These are phyloP conservation scores for Pseudopyricularia javanii DNA, from an alignment of 2,329 filamentous ascomycete genomes.

Conservation along the genomic window DNA sequence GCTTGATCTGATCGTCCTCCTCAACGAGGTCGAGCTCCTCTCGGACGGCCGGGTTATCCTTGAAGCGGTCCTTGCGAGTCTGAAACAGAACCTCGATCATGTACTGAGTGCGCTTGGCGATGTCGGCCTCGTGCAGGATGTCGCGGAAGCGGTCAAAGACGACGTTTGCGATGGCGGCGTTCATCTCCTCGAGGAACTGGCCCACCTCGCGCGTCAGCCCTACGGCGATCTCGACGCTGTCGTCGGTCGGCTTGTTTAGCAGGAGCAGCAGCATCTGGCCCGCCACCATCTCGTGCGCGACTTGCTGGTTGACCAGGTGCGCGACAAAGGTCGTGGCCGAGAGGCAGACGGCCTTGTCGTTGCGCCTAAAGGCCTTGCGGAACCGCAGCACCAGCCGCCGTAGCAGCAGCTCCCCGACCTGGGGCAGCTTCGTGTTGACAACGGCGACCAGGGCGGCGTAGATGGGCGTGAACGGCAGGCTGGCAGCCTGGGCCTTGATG, in stretches of 20 bases:
- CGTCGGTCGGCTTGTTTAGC: constrained; percentile 89
- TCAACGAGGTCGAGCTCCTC: constrained; percentile 93
- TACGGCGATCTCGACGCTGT: constrained; percentile 95
- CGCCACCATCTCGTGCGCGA: constrained; percentile 84
- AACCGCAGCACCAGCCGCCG: constrained; percentile 83
- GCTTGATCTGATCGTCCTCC: constrained; percentile 96
- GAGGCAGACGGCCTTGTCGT: constrained; percentile 92
- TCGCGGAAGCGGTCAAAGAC: constrained; percentile 95
- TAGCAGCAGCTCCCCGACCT: constrained; percentile 83
- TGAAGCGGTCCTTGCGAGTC: constrained; percentile 90
- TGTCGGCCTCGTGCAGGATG: constrained; percentile 91
- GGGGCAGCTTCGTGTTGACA: constrained; percentile 92
- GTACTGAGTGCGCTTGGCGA: constrained; percentile 97
- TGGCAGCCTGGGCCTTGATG: constrained; percentile 96
- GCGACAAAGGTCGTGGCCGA: constrained; percentile 91
- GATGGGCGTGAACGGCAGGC: constrained; percentile 90
- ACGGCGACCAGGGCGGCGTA: constrained; percentile 94
- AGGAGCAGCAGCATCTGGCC: constrained; percentile 88
- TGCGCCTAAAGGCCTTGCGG: constrained; percentile 87
- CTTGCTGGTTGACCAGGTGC: constrained; percentile 91
- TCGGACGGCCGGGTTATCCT: constrained; percentile 80
- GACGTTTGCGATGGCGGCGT: constrained; percentile 69
- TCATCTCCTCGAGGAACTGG: constrained; percentile 93
- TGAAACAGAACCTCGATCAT: constrained; percentile 98
- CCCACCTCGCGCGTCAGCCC: constrained; percentile 87